These are phyloP conservation scores for Mycena indigotica DNA, from an alignment of 768 basidiomycete genomes.

Conservation along the genomic window DNA sequence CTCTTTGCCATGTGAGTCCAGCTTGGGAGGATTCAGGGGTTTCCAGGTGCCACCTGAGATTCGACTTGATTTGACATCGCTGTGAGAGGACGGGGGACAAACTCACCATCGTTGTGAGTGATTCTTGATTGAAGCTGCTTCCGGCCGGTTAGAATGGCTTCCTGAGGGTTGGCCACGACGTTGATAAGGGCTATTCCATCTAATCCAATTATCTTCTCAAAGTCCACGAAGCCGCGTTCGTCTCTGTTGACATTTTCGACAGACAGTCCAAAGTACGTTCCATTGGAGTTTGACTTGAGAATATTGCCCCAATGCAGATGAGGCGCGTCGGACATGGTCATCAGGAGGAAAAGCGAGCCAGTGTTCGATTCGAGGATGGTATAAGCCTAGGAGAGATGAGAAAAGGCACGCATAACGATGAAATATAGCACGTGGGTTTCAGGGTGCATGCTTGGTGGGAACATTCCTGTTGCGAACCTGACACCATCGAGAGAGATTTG, in stretches of 20 bases:
- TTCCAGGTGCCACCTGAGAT: constrained; percentile 83
- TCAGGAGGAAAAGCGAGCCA: constrained; percentile 90
- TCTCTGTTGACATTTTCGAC: constrained; percentile 92
- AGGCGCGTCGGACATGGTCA: constrained; percentile 83
- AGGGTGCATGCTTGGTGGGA: constrained; percentile 89
- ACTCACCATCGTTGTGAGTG: constrained; percentile 93
- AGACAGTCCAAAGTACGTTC: constrained; percentile 92
- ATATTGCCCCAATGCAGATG: constrained; percentile 87
- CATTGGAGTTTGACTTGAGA: constrained; percentile 96
- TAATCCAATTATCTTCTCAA: constrained; percentile 95
- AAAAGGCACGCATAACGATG: not conserved
- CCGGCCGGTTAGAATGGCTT: constrained; percentile 66
- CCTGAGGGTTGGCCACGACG: constrained; percentile 77
- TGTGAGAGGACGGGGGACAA: too few species aligned
- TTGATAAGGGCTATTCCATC: constrained; percentile 97
- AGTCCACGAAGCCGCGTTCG: constrained; percentile 85
- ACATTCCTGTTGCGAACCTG: constrained; percentile 81
- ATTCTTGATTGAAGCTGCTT: constrained; percentile 86
- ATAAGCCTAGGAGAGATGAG: constrained; percentile 62
- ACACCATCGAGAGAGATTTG: constrained; percentile 93
- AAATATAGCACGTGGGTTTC: constrained; percentile 68
- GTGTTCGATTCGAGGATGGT: constrained; percentile 95
- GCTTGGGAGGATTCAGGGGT: constrained; percentile 68
- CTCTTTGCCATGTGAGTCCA: constrained; percentile 71
- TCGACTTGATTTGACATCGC: constrained; percentile 7